Evolutionary conservation across 192 early-diverging fungal species (phyloP).

Genomic region (Pilaira anomala): DNA sequence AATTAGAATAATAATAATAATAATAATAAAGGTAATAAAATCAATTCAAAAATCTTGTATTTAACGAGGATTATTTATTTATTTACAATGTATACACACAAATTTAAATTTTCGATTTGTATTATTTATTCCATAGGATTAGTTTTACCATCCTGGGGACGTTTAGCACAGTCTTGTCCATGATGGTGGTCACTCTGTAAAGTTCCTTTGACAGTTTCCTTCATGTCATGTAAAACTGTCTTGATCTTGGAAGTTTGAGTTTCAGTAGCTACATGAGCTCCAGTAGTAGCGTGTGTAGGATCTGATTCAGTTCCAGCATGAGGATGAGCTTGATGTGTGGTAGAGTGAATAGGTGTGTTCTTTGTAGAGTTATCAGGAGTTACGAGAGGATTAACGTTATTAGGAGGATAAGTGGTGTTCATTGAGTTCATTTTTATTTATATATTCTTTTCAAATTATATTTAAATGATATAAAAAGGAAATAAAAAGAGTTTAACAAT

Average conservation of each 20-base stretch:
- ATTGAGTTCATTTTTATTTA: conserved; percentile 1
- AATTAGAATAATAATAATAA: too few species aligned
- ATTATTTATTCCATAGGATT: conserved; percentile 18
- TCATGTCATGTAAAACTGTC: conserved; percentile 6
- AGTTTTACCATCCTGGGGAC: conserved; percentile 21
- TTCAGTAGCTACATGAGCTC: background rate
- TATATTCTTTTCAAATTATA: background rate
- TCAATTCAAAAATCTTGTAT: too few species aligned
- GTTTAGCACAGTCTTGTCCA: conserved; percentile 2
- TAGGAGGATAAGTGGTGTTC: conserved; percentile 3
- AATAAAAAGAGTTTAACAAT: background rate
- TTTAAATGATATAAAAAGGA: background rate
- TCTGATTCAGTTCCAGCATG: too few species aligned
- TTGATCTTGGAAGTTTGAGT: conserved; percentile 12
- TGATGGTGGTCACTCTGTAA: conserved; percentile 8
- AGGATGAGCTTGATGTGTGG: background rate
- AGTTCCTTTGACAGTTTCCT: conserved; percentile 11
- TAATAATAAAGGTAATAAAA: too few species aligned
- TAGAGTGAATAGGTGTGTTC: background rate
- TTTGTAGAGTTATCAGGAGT: too few species aligned
- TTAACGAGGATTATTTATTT: background rate
- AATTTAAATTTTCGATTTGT: background rate
- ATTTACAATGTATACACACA: background rate
- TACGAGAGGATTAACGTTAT: too few species aligned
- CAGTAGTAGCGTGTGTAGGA: background rate